phyloP scores from a whole-genome alignment of 805 yeast species.

The Yamadazyma ubonensis region DNA sequence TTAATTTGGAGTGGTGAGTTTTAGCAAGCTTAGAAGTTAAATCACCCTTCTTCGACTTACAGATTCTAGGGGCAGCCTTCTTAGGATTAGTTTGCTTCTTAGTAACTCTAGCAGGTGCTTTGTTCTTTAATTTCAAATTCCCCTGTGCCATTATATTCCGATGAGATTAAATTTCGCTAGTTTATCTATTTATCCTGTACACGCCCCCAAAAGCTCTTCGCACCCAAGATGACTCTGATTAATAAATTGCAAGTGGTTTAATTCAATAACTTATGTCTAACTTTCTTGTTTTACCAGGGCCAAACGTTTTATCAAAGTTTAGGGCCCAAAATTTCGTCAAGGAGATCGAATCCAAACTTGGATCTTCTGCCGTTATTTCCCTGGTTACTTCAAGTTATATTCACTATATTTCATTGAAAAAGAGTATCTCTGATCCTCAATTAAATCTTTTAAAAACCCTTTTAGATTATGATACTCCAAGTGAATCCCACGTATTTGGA shows the following conservation, averaged over 20 bases:
- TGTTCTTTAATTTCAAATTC: constrained; percentile 55
- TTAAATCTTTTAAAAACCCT: constrained; percentile 54
- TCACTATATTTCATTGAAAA: constrained; percentile 71
- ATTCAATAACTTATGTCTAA: constrained; percentile 8
- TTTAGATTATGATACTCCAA: constrained; percentile 70
- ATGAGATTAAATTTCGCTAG: not conserved
- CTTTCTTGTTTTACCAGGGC: constrained; percentile 69
- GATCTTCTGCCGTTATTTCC: constrained; percentile 54
- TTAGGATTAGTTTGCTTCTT: constrained; percentile 64
- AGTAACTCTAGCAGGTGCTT: constrained; percentile 53
- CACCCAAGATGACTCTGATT: constrained; percentile 7
- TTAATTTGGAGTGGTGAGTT: constrained; percentile 53
- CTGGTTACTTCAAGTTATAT: constrained; percentile 72
- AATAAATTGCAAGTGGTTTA: not conserved
- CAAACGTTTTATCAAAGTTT: constrained; percentile 84
- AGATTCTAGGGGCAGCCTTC: constrained; percentile 69
- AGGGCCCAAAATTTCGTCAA: constrained; percentile 71
- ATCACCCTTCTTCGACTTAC: constrained; percentile 64
- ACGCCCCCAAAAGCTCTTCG: not conserved
- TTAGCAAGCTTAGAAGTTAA: constrained; percentile 55
- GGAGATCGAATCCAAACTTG: constrained; percentile 71
- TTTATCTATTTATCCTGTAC: not conserved
- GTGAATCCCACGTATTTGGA: constrained; percentile 39
- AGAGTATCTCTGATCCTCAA: constrained; percentile 39
- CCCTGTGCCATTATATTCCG: constrained; percentile 69